phyloP scores from a whole-genome alignment of 345 rosid species.

The Acer campestre region DNA sequence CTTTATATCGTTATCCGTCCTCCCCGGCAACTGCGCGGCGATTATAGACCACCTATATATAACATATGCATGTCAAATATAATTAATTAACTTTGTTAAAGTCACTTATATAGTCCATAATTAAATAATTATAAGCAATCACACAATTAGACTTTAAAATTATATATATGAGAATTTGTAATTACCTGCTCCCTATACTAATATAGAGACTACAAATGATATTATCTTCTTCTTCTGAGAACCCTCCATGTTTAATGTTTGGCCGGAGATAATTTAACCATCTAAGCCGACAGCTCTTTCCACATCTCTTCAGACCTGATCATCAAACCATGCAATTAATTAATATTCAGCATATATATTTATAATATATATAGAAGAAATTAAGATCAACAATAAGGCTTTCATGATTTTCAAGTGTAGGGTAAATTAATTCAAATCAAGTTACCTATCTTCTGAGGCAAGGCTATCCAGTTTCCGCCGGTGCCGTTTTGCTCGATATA shows the following conservation, averaged over 20 bases:
- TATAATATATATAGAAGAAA: background rate
- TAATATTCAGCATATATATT: background rate
- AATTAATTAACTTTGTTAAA: background rate
- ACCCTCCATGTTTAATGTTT: conserved; percentile 60
- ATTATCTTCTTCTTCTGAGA: conserved; percentile 62
- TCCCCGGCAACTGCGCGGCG: conserved; percentile 81
- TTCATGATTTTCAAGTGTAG: background rate
- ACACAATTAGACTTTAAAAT: background rate
- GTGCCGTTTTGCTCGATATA: conserved; percentile 74
- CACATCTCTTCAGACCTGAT: conserved; percentile 59
- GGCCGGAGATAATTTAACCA: conserved; percentile 67
- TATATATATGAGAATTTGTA: background rate
- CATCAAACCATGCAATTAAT: background rate
- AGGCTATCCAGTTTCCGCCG: conserved; percentile 87
- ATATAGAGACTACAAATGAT: conserved; percentile 56
- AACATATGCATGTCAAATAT: background rate
- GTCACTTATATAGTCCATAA: background rate
- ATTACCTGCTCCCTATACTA: conserved; percentile 60
- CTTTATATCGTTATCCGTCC: conserved; percentile 82
- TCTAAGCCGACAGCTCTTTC: conserved; percentile 59
- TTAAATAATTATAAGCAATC: background rate
- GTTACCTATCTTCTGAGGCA: conserved; percentile 76
- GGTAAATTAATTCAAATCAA: background rate
- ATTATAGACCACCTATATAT: conserved; percentile 72
- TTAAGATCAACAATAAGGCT: background rate